Percentiles rank a stretch among this genome's conserved stretches.
These are phyloP conservation scores for Tolypocladium sp. DNA, from an alignment of 2,329 filamentous ascomycete species.

Conservation along the genomic window DNA sequence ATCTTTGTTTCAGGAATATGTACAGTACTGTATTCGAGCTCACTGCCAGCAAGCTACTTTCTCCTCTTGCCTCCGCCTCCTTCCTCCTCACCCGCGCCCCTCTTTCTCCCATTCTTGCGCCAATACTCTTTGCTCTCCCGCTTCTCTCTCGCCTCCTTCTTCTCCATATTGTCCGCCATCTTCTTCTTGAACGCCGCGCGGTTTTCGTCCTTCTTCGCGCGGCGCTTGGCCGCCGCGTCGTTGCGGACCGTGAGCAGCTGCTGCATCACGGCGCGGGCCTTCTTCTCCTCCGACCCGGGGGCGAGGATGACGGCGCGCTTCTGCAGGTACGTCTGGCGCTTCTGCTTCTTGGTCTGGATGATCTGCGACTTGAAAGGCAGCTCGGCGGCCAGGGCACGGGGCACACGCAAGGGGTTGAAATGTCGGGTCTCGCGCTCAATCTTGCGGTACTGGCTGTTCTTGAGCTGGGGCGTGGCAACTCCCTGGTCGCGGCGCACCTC, in stretches of 20 bases:
- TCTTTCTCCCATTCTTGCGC: constrained; percentile 76
- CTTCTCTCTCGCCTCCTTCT: constrained; percentile 80
- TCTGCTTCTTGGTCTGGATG: constrained; percentile 68
- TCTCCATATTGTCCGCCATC: constrained; percentile 73
- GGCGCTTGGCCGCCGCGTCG: constrained; percentile 78
- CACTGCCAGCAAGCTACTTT: constrained; percentile 9
- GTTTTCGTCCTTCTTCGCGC: constrained; percentile 81
- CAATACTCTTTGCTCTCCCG: constrained; percentile 88
- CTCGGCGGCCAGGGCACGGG: constrained; percentile 67
- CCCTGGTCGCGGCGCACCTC: constrained; percentile 73
- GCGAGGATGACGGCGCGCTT: constrained; percentile 85
- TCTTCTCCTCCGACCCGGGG: constrained; percentile 77
- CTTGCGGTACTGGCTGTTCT: constrained; percentile 76
- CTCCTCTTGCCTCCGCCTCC: constrained; percentile 25
- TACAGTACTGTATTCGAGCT: background rate
- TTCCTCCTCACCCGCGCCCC: constrained; percentile 33
- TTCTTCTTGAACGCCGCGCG: constrained; percentile 73
- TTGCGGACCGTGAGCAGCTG: constrained; percentile 86
- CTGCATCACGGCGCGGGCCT: constrained; percentile 80
- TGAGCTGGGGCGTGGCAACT: constrained; percentile 67
- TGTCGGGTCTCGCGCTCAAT: constrained; percentile 59
- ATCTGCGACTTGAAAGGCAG: constrained; percentile 93
- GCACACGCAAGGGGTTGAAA: constrained; percentile 74
- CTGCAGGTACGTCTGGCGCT: constrained; percentile 79
- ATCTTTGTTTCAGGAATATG: background rate